Conservation (phyloP, 2,329 filamentous ascomycete species). For the Phaeoacremonium minimum region DNA sequence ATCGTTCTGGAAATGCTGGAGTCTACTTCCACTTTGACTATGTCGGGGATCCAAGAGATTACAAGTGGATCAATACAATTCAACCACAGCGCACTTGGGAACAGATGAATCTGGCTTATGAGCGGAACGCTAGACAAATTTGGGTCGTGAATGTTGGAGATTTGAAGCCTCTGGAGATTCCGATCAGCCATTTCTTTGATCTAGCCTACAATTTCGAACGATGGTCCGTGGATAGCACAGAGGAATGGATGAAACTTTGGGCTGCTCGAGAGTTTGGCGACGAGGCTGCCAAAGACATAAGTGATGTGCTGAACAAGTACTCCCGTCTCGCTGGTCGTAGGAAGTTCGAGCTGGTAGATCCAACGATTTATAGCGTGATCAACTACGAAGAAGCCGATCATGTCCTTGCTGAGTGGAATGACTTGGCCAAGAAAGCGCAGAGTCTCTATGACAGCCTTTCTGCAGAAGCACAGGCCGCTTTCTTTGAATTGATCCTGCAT, state of each 20-base stretch:
- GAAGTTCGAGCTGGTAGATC: constrained; percentile 60
- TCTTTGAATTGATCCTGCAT: constrained; percentile 59
- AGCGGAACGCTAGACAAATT: constrained; percentile 53
- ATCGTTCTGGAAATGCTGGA: constrained; percentile 57
- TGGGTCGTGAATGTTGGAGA: constrained; percentile 68
- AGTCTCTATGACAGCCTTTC: constrained; percentile 50
- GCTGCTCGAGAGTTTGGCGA: constrained; percentile 52
- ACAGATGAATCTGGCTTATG: constrained; percentile 56
- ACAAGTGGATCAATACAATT: constrained; percentile 62
- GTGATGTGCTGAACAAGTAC: constrained; percentile 49
- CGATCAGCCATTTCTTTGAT: constrained; percentile 64
- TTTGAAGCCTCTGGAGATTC: constrained; percentile 60
- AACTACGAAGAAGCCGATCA: constrained; percentile 62
- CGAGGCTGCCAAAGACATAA: constrained; percentile 39
- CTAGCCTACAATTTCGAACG: constrained; percentile 59
- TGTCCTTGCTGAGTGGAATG: constrained; percentile 50
- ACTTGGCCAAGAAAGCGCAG: constrained; percentile 49
- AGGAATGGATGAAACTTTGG: constrained; percentile 47
- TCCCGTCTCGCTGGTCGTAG: constrained; percentile 50
- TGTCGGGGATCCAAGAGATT: constrained; percentile 40
- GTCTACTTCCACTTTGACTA: constrained; percentile 61
- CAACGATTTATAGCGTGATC: constrained; percentile 53
- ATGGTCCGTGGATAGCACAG: constrained; percentile 52
- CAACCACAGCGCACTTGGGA: constrained; percentile 58
- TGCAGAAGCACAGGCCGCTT: constrained; percentile 47